phyloP scores from a whole-genome alignment of 164 flowering plant species.

The Brasenia schreberi region DNA sequence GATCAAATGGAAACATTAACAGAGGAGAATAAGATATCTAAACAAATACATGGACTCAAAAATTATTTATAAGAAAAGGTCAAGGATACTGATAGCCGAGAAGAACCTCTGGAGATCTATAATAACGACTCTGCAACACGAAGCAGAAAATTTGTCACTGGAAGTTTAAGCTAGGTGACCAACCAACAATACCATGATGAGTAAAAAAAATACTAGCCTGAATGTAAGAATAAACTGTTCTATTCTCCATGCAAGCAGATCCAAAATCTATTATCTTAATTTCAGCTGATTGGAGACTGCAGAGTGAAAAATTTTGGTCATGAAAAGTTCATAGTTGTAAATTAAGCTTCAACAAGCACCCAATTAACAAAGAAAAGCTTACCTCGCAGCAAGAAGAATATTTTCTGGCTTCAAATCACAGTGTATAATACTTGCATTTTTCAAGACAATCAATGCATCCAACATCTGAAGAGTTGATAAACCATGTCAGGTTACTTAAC shows the following conservation, averaged over 20 bases:
- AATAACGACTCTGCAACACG: conserved; percentile 88
- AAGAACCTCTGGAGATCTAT: conserved; percentile 98
- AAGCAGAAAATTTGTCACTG: conserved; percentile 2
- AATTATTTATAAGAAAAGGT: background rate
- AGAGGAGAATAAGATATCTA: too few species aligned
- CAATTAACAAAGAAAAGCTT: conserved; percentile 7
- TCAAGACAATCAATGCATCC: conserved; percentile 70
- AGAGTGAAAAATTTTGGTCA: conserved; percentile 5
- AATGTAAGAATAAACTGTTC: conserved; percentile 95
- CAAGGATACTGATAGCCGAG: conserved; percentile 99
- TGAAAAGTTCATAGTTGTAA: conserved; percentile 8
- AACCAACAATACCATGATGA: background rate
- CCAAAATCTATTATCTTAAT: conserved; percentile 97
- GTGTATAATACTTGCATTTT: conserved; percentile 92
- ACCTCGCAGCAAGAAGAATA: conserved; percentile 90
- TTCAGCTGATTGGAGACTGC: conserved; percentile 71
- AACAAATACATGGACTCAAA: too few species aligned
- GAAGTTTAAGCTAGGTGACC: background rate
- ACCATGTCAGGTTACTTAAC: background rate
- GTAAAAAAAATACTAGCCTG: conserved; percentile 41
- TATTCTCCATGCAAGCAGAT: conserved; percentile 96
- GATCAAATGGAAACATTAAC: too few species aligned
- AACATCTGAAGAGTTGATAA: conserved; percentile 41
- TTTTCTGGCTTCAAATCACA: conserved; percentile 99
- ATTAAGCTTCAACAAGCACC: conserved; percentile 1